Conservation (phyloP, 306 rosid genomes). For the Sechiopsis laciniata region DNA sequence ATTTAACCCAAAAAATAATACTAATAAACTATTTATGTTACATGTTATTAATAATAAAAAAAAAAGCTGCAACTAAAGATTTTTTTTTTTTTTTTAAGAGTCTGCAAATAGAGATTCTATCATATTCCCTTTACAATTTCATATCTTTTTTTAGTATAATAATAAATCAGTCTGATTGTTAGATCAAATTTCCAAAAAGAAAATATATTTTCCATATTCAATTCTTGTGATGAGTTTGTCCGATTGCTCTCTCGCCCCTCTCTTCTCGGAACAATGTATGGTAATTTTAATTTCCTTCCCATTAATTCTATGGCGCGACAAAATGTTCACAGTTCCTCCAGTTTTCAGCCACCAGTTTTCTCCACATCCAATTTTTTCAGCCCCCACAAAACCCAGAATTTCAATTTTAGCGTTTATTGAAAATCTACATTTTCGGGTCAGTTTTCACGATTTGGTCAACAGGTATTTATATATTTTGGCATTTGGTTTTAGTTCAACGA, state of each 20-base stretch:
- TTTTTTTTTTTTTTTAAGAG: too few species aligned
- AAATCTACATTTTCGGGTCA: conserved; percentile 9
- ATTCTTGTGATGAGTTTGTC: background rate
- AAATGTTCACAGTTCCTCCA: conserved; percentile 18
- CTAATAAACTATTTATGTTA: too few species aligned
- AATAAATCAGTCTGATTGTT: too few species aligned
- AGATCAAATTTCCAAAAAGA: background rate
- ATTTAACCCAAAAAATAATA: too few species aligned
- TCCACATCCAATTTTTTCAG: conserved; percentile 13
- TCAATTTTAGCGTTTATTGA: background rate
- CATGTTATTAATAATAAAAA: too few species aligned
- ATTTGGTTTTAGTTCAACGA: background rate
- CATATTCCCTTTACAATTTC: too few species aligned
- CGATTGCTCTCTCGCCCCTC: background rate
- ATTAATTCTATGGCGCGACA: conserved; percentile 1
- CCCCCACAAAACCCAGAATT: conserved; percentile 6
- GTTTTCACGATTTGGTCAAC: conserved; percentile 16
- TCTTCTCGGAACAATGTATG: conserved; percentile 12
- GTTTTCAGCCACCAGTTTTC: conserved; percentile 23
- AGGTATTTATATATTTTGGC: background rate
- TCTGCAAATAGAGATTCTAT: too few species aligned
- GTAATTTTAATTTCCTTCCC: background rate
- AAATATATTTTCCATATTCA: background rate
- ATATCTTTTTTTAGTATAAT: too few species aligned
- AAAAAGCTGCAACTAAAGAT: too few species aligned